Conservation (phyloP, 163 green algal species). For the Chlorella variabilis region DNA sequence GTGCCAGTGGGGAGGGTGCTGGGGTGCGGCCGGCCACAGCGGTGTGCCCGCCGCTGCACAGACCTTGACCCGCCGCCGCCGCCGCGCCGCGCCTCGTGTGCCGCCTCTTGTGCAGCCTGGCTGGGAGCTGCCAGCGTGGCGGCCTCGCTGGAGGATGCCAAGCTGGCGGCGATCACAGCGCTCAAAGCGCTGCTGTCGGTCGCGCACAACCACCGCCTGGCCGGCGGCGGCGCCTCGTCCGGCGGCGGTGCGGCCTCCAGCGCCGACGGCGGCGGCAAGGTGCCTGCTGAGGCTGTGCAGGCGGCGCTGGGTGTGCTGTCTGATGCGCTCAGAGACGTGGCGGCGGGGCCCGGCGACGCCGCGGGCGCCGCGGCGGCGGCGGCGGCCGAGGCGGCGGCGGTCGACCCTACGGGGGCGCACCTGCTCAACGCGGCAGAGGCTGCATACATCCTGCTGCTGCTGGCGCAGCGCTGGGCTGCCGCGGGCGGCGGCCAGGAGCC, state of each 20-base stretch:
- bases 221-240: neutral
- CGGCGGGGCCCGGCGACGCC: neutral
- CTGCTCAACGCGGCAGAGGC: slow-evolving; percentile 7
- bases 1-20: too few relatives aligned
- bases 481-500: neutral
- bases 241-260: neutral
- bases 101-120: slow-evolving; percentile 31
- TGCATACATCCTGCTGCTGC: slow-evolving; percentile 29
- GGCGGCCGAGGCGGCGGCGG: neutral
- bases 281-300: neutral
- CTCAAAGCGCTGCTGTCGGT: slow-evolving; percentile 36
- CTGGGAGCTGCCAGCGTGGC: slow-evolving; percentile 38
- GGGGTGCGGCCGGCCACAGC: too few relatives aligned
- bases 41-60: too few relatives aligned
- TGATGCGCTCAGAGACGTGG: neutral
- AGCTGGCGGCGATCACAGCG: slow-evolving; percentile 21
- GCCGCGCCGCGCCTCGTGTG: too few relatives aligned
- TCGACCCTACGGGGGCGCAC: slow-evolving; percentile 15
- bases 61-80: too few relatives aligned
- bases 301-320: slow-evolving; percentile 1
- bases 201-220: slow-evolving; percentile 1
- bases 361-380: neutral
- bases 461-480: slow-evolving; percentile 26
- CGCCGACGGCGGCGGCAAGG: neutral
- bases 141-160: slow-evolving; percentile 42